phyloP scores from a whole-genome alignment of 1,284 basidiomycete species.

The Thecaphora thlaspeos region DNA sequence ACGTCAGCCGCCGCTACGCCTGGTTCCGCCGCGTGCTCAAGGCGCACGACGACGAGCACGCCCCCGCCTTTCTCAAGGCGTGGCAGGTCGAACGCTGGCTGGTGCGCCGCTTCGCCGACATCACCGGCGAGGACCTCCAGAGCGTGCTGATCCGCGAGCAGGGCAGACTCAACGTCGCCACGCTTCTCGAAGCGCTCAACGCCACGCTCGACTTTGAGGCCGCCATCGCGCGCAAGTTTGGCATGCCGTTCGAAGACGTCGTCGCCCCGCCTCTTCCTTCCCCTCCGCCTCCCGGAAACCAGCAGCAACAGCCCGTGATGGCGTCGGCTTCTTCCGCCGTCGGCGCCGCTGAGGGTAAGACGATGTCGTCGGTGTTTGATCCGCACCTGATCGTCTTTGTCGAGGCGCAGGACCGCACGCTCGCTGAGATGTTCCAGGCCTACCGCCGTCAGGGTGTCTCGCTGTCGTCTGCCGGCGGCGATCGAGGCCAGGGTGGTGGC shows the following conservation, averaged over 20 bases:
- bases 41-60: conserved; percentile 80
- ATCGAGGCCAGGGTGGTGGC: conserved; percentile 6
- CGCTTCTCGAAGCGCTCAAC: conserved; percentile 48
- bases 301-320: conserved; percentile 4
- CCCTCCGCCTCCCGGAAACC: not conserved
- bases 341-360: conserved; percentile 59
- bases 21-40: conserved; percentile 93
- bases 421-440: conserved; percentile 43
- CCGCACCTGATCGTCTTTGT: conserved; percentile 89
- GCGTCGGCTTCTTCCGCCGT: not conserved
- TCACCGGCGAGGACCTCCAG: conserved; percentile 52
- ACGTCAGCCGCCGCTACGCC: conserved; percentile 85
- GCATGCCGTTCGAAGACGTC: conserved; percentile 30
- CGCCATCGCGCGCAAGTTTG: conserved; percentile 38
- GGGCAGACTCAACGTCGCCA: conserved; percentile 43
- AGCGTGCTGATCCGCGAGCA: conserved; percentile 52
- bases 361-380: conserved; percentile 76
- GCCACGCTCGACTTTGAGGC: conserved; percentile 53
- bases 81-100: conserved; percentile 51
- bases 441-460: conserved; percentile 24
- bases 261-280: conserved; percentile 11
- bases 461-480: conserved; percentile 13
- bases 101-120: conserved; percentile 45
- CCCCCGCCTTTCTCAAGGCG: conserved; percentile 39
- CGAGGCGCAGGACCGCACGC: conserved; percentile 83